A percentile compares a stretch with the other conserved stretches of the same genome.
Evolutionary conservation across 192 early-diverging fungal genomes (phyloP).

Genomic region (Coemansia sp.): DNA sequence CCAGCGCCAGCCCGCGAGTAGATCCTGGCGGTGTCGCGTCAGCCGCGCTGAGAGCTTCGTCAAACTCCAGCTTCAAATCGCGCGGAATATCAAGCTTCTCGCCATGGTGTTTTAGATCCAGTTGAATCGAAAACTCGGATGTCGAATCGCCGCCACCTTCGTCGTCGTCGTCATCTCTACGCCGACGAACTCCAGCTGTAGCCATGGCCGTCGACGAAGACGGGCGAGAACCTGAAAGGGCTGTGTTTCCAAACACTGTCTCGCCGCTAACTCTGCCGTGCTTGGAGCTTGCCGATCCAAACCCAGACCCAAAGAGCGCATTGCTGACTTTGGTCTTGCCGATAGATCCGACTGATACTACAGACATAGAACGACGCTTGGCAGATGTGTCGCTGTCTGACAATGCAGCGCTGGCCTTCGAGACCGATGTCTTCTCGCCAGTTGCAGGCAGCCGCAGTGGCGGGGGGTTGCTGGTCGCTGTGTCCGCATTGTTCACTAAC

Average conservation of each 20-base stretch:
- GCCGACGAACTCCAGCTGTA: not conserved
- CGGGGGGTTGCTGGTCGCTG: not conserved
- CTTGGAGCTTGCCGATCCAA: conserved; percentile 1
- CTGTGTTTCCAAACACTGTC: conserved; percentile 4
- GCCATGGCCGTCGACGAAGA: conserved; percentile 4
- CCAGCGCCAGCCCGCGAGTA: conserved; percentile 17
- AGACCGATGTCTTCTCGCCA: not conserved
- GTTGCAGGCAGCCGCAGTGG: not conserved
- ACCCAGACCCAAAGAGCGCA: conserved; percentile 2
- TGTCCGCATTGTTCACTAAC: not conserved
- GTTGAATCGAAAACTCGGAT: conserved; percentile 43
- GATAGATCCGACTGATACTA: conserved; percentile 27
- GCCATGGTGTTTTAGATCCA: conserved; percentile 32
- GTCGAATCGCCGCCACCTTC: conserved; percentile 7
- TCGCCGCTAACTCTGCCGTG: not conserved
- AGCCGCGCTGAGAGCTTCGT: conserved; percentile 35
- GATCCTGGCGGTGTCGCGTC: conserved; percentile 28
- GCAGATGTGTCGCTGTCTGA: conserved; percentile 14
- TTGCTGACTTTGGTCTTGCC: conserved; percentile 2
- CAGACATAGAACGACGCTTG: conserved; percentile 50
- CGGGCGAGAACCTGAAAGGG: not conserved
- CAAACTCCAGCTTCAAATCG: conserved; percentile 52
- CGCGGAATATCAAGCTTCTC: conserved; percentile 39
- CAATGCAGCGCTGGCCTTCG: not conserved
- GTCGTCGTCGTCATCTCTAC: conserved; percentile 18